phyloP scores from a whole-genome alignment of 1,284 basidiomycete genomes.

The Ceratobasidium sp. region DNA sequence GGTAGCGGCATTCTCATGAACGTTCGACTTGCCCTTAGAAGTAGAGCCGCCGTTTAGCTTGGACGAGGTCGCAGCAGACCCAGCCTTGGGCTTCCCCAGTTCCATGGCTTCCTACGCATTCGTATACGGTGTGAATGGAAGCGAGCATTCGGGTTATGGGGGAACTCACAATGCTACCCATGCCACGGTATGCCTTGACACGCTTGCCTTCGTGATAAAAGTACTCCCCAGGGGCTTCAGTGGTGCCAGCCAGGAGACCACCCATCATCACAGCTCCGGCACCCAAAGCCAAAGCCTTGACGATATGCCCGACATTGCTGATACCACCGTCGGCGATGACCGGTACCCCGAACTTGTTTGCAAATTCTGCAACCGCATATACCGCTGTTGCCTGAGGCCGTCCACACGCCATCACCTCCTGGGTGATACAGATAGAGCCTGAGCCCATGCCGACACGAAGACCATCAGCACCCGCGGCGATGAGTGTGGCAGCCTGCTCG shows the following conservation, averaged over 20 bases:
- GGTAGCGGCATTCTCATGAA: conserved; percentile 91
- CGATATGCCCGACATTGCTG: conserved; percentile 95
- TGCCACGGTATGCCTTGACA: conserved; percentile 98
- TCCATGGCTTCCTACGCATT: conserved; percentile 87
- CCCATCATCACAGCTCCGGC: conserved; percentile 99
- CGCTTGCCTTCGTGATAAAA: conserved; percentile 99
- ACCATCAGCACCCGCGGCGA: conserved; percentile 93
- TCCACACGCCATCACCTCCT: conserved; percentile 99
- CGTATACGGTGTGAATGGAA: neutral
- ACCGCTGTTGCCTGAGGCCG: conserved; percentile 98
- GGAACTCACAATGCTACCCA: conserved; percentile 78
- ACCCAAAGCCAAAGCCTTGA: conserved; percentile 94
- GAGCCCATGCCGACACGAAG: conserved; percentile 97
- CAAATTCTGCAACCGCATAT: conserved; percentile 93
- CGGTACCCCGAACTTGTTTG: conserved; percentile 91
- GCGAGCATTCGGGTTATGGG: neutral
- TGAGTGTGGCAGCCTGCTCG: conserved; percentile 94
- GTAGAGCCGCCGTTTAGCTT: conserved; percentile 53
- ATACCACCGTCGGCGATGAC: conserved; percentile 99
- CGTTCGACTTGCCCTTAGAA: conserved; percentile 54
- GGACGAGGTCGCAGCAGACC: conserved; percentile 50
- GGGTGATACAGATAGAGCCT: conserved; percentile 98
- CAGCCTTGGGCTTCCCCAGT: conserved; percentile 64
- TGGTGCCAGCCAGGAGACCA: conserved; percentile 92
- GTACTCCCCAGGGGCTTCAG: conserved; percentile 98